phyloP scores from a whole-genome alignment of 345 rosid genomes.

The Pseudoturritis turrita region DNA sequence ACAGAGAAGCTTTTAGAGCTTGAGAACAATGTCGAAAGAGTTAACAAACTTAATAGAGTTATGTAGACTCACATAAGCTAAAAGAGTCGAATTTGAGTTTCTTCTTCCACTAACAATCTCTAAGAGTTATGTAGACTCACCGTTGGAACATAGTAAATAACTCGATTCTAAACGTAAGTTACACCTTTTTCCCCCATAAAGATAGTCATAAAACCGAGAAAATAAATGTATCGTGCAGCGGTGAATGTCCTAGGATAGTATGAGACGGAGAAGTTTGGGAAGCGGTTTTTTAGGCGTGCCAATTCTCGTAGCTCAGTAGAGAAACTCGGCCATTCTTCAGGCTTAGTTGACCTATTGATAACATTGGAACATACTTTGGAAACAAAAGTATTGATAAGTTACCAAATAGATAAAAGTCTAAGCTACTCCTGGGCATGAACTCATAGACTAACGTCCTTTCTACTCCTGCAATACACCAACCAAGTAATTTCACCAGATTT shows the following conservation, averaged over 20 bases:
- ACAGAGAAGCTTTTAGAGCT: neutral
- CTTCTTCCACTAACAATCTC: constrained; percentile 40
- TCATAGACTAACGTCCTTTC: constrained; percentile 64
- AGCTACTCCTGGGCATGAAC: constrained; percentile 43
- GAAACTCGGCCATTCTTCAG: too few species aligned
- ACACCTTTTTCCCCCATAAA: too few species aligned
- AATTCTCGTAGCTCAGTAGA: too few species aligned
- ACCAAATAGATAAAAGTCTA: constrained; percentile 41
- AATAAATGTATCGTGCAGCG: too few species aligned
- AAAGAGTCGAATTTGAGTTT: constrained; percentile 33
- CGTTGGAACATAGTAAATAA: too few species aligned
- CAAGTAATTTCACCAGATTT: constrained; percentile 54
- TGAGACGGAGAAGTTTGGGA: too few species aligned
- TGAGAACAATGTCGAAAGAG: neutral
- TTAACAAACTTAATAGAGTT: neutral
- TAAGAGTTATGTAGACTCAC: too few species aligned
- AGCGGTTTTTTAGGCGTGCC: too few species aligned
- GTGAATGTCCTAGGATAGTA: too few species aligned
- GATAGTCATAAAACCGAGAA: too few species aligned
- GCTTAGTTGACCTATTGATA: neutral
- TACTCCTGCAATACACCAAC: constrained; percentile 50
- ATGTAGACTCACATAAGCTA: constrained; percentile 26
- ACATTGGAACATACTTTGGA: neutral
- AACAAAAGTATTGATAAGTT: neutral
- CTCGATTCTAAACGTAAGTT: too few species aligned